phyloP scores from a whole-genome alignment of 108 stramenopile species.

The Nitzschia putrida region DNA sequence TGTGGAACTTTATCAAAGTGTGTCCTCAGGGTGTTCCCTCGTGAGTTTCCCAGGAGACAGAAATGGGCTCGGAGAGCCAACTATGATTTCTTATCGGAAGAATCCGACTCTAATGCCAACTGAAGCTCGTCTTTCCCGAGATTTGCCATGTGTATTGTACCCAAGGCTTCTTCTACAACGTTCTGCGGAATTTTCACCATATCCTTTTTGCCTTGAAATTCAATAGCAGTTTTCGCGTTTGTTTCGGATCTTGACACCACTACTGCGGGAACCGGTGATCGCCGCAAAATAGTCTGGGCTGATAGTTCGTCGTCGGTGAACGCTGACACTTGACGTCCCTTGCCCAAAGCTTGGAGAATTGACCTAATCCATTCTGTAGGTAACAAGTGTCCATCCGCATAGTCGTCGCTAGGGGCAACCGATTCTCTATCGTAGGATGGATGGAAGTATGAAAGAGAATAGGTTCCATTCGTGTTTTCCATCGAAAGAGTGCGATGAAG shows the following conservation, averaged over 20 bases:
- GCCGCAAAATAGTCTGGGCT: constrained; percentile 63
- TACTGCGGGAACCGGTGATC: constrained; percentile 71
- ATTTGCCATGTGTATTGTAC: too few relatives aligned
- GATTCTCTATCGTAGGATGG: constrained; percentile 60
- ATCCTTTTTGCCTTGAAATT: too few relatives aligned
- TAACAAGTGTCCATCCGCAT: constrained; percentile 70
- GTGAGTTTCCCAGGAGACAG: too few relatives aligned
- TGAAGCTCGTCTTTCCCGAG: too few relatives aligned
- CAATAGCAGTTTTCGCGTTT: too few relatives aligned
- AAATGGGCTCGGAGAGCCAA: too few relatives aligned
- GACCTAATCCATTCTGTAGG: constrained; percentile 64
- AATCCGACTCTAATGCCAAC: too few relatives aligned
- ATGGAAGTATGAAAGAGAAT: constrained; percentile 68
- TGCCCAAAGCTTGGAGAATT: constrained; percentile 44
- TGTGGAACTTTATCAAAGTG: too few relatives aligned
- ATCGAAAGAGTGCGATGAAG: constrained; percentile 62
- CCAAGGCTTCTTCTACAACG: too few relatives aligned
- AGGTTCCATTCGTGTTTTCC: constrained; percentile 55
- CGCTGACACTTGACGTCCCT: constrained; percentile 4
- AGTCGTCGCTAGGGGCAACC: constrained; percentile 45
- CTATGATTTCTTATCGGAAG: too few relatives aligned
- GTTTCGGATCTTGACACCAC: constrained; percentile 18
- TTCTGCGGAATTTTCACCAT: too few relatives aligned
- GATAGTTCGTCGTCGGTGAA: constrained; percentile 58
- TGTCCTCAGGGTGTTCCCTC: too few relatives aligned